These are phyloP conservation scores for Phytophthora syringae DNA, from an alignment of 352 stramenopile species.

Conservation along the genomic window DNA sequence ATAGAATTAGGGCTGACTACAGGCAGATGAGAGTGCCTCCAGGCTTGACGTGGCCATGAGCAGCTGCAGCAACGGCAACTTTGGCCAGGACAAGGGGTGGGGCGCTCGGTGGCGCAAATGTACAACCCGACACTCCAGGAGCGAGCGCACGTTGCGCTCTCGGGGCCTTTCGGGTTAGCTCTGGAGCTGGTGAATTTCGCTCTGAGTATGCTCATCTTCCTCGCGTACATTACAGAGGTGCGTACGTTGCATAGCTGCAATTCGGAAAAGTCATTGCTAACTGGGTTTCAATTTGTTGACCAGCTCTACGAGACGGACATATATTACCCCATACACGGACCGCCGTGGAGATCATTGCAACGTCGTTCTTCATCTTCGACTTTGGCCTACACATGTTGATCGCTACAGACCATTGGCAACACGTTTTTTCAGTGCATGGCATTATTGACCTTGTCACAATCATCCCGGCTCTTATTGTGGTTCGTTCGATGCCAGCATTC, in stretches of 20 bases:
- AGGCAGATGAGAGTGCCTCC: slow-evolving; percentile 17
- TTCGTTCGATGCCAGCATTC: slow-evolving; percentile 11
- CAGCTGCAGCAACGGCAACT: slow-evolving; percentile 3
- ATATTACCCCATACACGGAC: slow-evolving; percentile 14
- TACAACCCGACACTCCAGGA: slow-evolving; percentile 64
- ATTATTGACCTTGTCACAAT: slow-evolving; percentile 80
- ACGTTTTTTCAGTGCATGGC: slow-evolving; percentile 57
- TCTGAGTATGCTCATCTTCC: slow-evolving; percentile 68
- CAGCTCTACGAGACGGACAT: slow-evolving; percentile 54
- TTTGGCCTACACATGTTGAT: slow-evolving; percentile 69
- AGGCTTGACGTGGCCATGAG: slow-evolving; percentile 16
- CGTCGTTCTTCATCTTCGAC: slow-evolving; percentile 70
- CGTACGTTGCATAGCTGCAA: background rate
- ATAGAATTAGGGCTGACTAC: background rate
- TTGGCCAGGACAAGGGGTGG: slow-evolving; percentile 5
- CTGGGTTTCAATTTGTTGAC: background rate
- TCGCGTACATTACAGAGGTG: slow-evolving; percentile 67
- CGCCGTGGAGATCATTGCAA: slow-evolving; percentile 52
- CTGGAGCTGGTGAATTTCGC: slow-evolving; percentile 65
- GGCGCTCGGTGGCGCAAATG: slow-evolving; percentile 38
- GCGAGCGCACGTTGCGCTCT: slow-evolving; percentile 36
- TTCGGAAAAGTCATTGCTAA: background rate
- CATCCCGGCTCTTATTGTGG: slow-evolving; percentile 66
- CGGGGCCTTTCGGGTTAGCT: slow-evolving; percentile 47
- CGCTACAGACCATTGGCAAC: slow-evolving; percentile 42